Evolutionary conservation across 139 green algal genomes (phyloP).

Genomic region (Auxenochlorella pyrenoidosa): DNA sequence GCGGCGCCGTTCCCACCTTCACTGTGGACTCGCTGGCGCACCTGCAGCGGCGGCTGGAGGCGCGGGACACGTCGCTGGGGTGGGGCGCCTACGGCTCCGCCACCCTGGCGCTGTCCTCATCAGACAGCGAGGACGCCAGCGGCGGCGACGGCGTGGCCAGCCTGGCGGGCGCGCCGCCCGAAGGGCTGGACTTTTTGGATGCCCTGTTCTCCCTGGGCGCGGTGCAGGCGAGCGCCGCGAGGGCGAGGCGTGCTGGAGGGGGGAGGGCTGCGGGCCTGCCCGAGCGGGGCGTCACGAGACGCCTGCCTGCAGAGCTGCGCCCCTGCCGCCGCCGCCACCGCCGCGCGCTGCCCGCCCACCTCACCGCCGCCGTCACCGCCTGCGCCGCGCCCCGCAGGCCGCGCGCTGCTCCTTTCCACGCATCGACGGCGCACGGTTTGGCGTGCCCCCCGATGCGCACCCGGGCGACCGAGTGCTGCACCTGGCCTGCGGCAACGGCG

Average conservation of each 20-base stretch:
- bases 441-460: conserved; percentile 31
- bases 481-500: conserved; percentile 65
- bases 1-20: conserved; percentile 74
- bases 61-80: conserved; percentile 43
- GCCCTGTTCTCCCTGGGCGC: conserved; percentile 53
- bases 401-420: conserved; percentile 7
- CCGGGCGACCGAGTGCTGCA: conserved; percentile 62
- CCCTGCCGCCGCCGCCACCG: too few species aligned
- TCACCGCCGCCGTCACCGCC: not conserved
- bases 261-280: not conserved
- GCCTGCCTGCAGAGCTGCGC: not conserved
- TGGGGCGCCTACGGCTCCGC: conserved; percentile 19
- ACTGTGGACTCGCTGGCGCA: conserved; percentile 59
- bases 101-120: not conserved
- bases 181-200: conserved; percentile 75
- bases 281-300: too few species aligned
- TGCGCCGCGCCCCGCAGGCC: not conserved
- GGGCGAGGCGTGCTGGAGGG: conserved; percentile 30
- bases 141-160: not conserved
- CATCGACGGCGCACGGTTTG: conserved; percentile 13
- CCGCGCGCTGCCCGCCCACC: not conserved
- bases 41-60: conserved; percentile 51
- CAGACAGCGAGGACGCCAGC: not conserved
- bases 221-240: conserved; percentile 38
- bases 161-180: conserved; percentile 56